Evolutionary conservation across 768 basidiomycete genomes (phyloP).

Genomic region (Amanita polypyramis): DNA sequence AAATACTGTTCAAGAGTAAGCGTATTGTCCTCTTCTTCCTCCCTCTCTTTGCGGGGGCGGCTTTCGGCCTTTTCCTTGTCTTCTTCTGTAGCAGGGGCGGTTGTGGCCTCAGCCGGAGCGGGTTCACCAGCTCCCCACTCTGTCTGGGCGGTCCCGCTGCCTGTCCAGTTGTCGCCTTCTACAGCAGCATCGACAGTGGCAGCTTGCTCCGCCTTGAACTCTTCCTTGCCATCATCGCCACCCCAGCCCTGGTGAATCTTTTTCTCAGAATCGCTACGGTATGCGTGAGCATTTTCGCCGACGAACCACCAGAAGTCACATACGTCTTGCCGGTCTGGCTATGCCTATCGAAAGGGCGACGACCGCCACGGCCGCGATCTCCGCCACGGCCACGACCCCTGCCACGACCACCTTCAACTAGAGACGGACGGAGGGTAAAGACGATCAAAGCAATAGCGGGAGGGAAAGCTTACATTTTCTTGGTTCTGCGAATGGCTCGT

Average conservation of each 20-base stretch:
- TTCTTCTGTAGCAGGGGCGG: conserved; percentile 28
- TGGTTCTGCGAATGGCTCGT: conserved; percentile 20
- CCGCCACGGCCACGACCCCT: conserved; percentile 37
- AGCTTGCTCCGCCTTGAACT: conserved; percentile 72
- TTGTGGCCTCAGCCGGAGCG: conserved; percentile 12
- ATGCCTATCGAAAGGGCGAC: conserved; percentile 79
- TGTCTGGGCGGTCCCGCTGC: conserved; percentile 32
- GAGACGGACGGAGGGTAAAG: conserved; percentile 7
- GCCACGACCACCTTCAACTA: conserved; percentile 39
- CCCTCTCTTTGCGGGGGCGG: conserved; percentile 39
- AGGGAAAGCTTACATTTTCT: conserved; percentile 24
- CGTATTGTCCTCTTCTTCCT: conserved; percentile 90
- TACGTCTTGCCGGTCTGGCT: conserved; percentile 78
- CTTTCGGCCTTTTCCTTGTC: conserved; percentile 27
- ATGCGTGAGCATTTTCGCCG: conserved; percentile 9
- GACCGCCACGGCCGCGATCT: conserved; percentile 42
- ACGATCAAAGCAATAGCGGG: not conserved
- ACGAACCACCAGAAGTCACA: conserved; percentile 18
- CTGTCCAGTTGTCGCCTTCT: conserved; percentile 42
- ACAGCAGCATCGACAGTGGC: conserved; percentile 61
- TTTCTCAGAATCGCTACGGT: conserved; percentile 84
- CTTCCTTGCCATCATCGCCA: conserved; percentile 76
- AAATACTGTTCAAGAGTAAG: conserved; percentile 91
- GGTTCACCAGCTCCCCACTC: conserved; percentile 1
- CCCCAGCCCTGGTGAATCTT: conserved; percentile 94